Conservation (phyloP, 2,329 filamentous ascomycete species). For the Penicillium rolfsii region DNA sequence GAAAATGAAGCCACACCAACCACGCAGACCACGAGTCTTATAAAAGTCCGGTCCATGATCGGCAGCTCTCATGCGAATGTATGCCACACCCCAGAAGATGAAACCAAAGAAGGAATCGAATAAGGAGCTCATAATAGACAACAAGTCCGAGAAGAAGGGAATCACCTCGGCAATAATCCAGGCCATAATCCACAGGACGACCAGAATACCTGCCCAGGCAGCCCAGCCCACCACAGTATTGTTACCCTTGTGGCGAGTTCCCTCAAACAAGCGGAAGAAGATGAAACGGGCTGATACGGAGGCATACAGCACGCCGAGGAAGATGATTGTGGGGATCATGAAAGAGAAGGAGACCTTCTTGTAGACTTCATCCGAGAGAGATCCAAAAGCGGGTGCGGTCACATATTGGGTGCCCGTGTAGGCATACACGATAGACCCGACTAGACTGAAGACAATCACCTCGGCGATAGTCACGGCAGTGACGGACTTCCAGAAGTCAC, state of each 20-base stretch:
- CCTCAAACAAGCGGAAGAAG: conserved; percentile 85
- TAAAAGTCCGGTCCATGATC: conserved; percentile 48
- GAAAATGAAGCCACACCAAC: conserved; percentile 53
- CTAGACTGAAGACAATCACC: conserved; percentile 80
- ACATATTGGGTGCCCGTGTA: conserved; percentile 90
- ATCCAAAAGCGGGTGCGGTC: conserved; percentile 84
- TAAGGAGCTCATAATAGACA: conserved; percentile 65
- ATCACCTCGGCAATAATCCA: conserved; percentile 93
- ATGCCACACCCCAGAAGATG: conserved; percentile 72
- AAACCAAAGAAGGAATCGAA: conserved; percentile 84
- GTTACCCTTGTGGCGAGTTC: conserved; percentile 75
- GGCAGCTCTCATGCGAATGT: conserved; percentile 48
- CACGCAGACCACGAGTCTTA: conserved; percentile 45
- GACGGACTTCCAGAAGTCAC: conserved; percentile 89
- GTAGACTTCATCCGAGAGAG: conserved; percentile 71
- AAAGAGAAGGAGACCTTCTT: conserved; percentile 92
- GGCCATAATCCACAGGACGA: conserved; percentile 71
- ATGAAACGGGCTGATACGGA: conserved; percentile 88
- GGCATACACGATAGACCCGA: conserved; percentile 80
- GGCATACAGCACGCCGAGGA: conserved; percentile 87
- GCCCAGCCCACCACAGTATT: conserved; percentile 83
- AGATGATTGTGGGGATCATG: conserved; percentile 94
- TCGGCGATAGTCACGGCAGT: conserved; percentile 90
- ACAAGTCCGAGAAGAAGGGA: conserved; percentile 81
- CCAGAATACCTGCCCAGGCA: conserved; percentile 74